Conservation (phyloP, 2,329 filamentous ascomycete species). For the Cryphonectria carpinicola region DNA sequence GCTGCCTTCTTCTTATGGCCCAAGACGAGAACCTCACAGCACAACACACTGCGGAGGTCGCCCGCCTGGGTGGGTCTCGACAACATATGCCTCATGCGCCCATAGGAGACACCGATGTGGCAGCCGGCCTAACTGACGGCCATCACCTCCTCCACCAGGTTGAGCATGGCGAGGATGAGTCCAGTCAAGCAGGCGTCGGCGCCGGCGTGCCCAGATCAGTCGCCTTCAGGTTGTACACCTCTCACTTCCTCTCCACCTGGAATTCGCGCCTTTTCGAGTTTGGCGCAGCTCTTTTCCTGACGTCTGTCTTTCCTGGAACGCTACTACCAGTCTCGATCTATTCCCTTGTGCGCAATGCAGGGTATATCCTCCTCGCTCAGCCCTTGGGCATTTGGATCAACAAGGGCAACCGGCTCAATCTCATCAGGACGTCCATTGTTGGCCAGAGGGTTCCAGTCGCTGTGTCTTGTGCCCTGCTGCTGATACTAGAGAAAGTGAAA, state of each 20-base stretch:
- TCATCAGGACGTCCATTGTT: conserved; percentile 56
- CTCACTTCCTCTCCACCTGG: conserved; percentile 66
- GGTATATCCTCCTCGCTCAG: conserved; percentile 63
- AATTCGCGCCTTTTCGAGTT: conserved; percentile 69
- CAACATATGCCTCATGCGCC: not conserved
- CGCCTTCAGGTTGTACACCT: conserved; percentile 53
- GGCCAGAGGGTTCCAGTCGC: conserved; percentile 50
- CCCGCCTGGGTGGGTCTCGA: not conserved
- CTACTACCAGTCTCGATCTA: conserved; percentile 72
- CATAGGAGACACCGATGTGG: not conserved
- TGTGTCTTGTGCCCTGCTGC: conserved; percentile 51
- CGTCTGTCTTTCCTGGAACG: conserved; percentile 59
- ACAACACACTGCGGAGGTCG: not conserved
- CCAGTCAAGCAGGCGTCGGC: not conserved
- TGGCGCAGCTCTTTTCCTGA: conserved; percentile 62
- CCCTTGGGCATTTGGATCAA: conserved; percentile 65
- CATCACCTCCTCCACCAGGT: conserved; percentile 14
- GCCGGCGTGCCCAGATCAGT: conserved; percentile 17
- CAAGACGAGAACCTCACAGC: not conserved
- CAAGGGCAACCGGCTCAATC: conserved; percentile 50
- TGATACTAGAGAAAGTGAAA: conserved; percentile 36
- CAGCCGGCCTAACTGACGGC: not conserved
- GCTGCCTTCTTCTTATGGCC: not conserved
- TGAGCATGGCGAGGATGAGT: conserved; percentile 7
- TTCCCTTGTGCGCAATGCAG: conserved; percentile 61